Conservation (phyloP, 73 alveolate genomes). For the Tetrahymena elliotti region DNA sequence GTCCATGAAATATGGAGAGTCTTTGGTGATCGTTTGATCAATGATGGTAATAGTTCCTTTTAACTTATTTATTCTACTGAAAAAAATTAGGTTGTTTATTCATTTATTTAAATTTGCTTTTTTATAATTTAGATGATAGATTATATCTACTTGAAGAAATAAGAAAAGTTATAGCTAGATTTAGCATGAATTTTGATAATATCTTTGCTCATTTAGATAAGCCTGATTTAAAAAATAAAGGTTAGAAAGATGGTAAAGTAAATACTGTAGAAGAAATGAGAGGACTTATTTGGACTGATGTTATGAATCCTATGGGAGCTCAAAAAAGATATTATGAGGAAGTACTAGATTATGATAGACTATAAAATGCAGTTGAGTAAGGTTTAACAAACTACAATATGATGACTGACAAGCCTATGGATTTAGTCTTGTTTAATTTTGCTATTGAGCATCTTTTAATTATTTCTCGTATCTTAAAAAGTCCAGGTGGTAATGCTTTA, state of each 20-base stretch:
- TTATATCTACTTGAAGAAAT: conserved; percentile 89
- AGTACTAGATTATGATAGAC: conserved; percentile 57
- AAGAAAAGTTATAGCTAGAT: conserved; percentile 77
- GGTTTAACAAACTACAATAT: neutral
- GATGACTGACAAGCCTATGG: conserved; percentile 75
- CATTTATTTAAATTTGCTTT: too few species aligned
- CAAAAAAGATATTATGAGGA: conserved; percentile 70
- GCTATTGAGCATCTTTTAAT: conserved; percentile 97
- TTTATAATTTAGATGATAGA: conserved; percentile 74
- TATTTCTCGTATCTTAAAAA: conserved; percentile 86
- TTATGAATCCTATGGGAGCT: conserved; percentile 69
- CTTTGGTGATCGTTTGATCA: conserved; percentile 96
- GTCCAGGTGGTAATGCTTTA: conserved; percentile 98
- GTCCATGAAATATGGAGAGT: conserved; percentile 96
- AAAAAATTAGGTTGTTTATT: too few species aligned
- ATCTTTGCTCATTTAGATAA: conserved; percentile 66
- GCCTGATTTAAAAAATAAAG: conserved; percentile 60
- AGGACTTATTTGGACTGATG: conserved; percentile 78
- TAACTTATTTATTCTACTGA: conserved; percentile 8
- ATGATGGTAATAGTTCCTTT: conserved; percentile 50
- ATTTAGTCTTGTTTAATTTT: conserved; percentile 90
- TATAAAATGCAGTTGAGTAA: conserved; percentile 8
- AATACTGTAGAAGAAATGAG: conserved; percentile 83
- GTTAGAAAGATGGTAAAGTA: conserved; percentile 64
- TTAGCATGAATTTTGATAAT: conserved; percentile 74